These are phyloP conservation scores for Mycosarcoma mackinlayi DNA, from an alignment of 1,284 basidiomycete genomes.

Conservation along the genomic window DNA sequence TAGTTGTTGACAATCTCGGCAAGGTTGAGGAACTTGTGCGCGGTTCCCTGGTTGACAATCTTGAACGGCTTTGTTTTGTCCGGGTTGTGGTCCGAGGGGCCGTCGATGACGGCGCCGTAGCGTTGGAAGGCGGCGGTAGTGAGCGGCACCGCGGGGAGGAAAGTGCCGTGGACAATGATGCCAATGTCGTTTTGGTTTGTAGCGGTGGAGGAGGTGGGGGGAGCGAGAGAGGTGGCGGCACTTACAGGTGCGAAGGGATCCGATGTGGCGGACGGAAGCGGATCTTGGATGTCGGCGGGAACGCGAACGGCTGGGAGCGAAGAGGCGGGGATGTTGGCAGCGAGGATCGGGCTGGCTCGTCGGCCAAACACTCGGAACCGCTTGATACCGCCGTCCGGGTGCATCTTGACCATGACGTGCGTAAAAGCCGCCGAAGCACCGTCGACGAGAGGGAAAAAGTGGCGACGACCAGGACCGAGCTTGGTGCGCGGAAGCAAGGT, in stretches of 20 bases:
- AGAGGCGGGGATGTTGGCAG: slow-evolving; percentile 24
- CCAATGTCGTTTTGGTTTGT: slow-evolving; percentile 16
- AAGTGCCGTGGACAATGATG: slow-evolving; percentile 19
- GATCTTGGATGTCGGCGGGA: slow-evolving; percentile 49
- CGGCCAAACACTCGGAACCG: slow-evolving; percentile 84
- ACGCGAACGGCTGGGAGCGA: slow-evolving; percentile 41
- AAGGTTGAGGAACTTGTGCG: slow-evolving; percentile 53
- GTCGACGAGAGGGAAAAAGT: slow-evolving; percentile 84
- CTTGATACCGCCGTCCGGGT: slow-evolving; percentile 96
- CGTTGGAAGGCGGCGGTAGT: slow-evolving; percentile 38
- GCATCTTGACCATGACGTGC: slow-evolving; percentile 88
- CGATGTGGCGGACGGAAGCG: slow-evolving; percentile 46
- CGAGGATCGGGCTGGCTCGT: slow-evolving; percentile 68
- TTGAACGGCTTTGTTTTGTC: slow-evolving; percentile 28
- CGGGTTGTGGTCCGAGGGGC: slow-evolving; percentile 21
- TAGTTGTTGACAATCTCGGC: slow-evolving; percentile 48
- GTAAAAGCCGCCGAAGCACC: slow-evolving; percentile 74
- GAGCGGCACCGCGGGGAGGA: slow-evolving; percentile 32
- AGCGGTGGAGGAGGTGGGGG: slow-evolving; percentile 5
- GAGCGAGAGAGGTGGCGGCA: slow-evolving; percentile 24
- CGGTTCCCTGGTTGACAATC: slow-evolving; percentile 64
- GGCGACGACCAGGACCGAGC: slow-evolving; percentile 88
- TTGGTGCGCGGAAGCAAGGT: slow-evolving; percentile 80
- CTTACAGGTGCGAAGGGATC: slow-evolving; percentile 39
- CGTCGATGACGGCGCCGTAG: slow-evolving; percentile 61